These are phyloP conservation scores for Pythium volutum DNA, from an alignment of 352 stramenopile genomes.

Conservation along the genomic window DNA sequence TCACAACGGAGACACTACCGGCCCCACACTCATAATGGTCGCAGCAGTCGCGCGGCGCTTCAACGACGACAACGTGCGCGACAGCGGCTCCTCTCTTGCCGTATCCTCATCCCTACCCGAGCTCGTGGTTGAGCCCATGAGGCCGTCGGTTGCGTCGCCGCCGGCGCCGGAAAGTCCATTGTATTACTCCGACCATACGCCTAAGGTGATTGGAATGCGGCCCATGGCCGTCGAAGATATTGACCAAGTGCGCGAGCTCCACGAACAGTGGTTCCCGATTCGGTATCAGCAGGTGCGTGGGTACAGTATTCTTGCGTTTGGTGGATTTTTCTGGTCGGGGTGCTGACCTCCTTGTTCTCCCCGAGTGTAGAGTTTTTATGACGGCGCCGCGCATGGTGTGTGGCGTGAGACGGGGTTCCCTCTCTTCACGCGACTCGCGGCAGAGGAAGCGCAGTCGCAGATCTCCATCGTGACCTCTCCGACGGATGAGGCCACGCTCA, in stretches of 20 bases:
- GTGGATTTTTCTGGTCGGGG: no score
- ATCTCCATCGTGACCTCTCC: neutral
- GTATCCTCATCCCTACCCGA: constrained; percentile 8
- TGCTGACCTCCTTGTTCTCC: neutral
- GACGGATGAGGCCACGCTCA: constrained; percentile 11
- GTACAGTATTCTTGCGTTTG: neutral
- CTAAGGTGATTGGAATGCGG: constrained; percentile 63
- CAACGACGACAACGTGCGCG: constrained; percentile 4
- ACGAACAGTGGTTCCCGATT: constrained; percentile 98
- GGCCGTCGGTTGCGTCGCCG: constrained; percentile 7
- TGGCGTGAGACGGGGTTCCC: constrained; percentile 87
- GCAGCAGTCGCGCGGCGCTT: constrained; percentile 10
- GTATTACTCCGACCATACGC: constrained; percentile 19
- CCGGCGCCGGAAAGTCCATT: constrained; percentile 7
- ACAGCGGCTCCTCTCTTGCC: neutral
- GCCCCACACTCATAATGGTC: constrained; percentile 10
- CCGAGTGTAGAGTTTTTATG: constrained; percentile 90
- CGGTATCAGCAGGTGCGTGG: constrained; percentile 86
- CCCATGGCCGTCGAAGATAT: constrained; percentile 82
- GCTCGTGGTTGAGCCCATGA: constrained; percentile 22
- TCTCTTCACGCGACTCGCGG: constrained; percentile 89
- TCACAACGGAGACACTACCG: neutral
- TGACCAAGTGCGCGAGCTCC: constrained; percentile 86
- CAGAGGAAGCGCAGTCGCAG: constrained; percentile 38
- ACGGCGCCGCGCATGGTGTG: constrained; percentile 78